Evolutionary conservation across 2,329 filamentous ascomycete genomes (phyloP), one percentile per base, ranked within the genome.

Genomic region (Microsporum audouinii): DNA sequence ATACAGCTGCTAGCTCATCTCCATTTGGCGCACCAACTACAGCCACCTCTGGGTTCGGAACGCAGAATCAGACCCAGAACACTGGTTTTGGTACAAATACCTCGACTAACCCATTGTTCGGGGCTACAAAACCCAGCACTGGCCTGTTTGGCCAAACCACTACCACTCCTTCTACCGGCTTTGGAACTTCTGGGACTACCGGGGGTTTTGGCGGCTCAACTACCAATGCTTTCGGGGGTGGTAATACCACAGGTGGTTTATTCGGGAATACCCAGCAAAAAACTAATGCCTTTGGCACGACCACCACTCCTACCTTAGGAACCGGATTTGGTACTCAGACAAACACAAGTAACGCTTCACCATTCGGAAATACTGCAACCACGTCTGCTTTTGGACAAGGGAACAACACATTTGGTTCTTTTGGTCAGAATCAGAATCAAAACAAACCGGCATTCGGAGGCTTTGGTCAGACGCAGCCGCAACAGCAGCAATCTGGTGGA

Each of bases 301-400:
- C 65, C 51, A 61, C 62, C 8, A 60, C 66, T 59, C 70, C 70
- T 57, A 71, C 69, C 41, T 72, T 73, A 60, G 71, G 70, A 57
- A 63, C 57, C 39, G 65, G 69, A 33, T 77, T 77, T 58, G 75
- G 74, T 67, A 55, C 51, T 5, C 67, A 71, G 65, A 73, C 67
- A 47, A 72, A 73, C 12, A 68, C 68, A 43, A 74, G 70, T 55
- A 66, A 71, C 59, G 64, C 72, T n/a, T 73, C 71, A 39, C 70
- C 72, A 5, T 77, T 77, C 63, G 76, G 65, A 33, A 72, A 71
- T 47, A 69, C 71, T 27, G 71, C 72, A 8, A 74, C 76, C 29
- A 72, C 71, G 5, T 70, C 71, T 12, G 67, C 76, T 2, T 82
- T 82, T 64, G 80, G 80, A 65, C 68, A 68, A 58, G 63, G 62